phyloP scores from a whole-genome alignment of 2,329 filamentous ascomycete genomes.

The Colletotrichum orbiculare region DNA sequence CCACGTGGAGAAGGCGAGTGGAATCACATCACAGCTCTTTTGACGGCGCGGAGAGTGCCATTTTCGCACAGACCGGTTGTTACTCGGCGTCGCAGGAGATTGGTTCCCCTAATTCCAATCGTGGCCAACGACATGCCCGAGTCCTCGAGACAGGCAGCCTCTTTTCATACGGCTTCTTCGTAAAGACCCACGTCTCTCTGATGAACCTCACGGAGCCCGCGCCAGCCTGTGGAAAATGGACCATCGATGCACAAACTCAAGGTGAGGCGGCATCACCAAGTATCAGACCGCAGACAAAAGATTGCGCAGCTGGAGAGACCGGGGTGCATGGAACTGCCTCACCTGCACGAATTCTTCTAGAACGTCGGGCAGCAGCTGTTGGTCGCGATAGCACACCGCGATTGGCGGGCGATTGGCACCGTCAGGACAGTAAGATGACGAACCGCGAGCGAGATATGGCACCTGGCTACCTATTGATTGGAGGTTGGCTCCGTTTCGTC shows the following conservation, averaged over 20 bases:
- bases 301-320: conserved; percentile 20
- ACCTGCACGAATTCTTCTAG: conserved; percentile 29
- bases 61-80: conserved; percentile 11
- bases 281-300: conserved; percentile 11
- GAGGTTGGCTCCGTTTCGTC: conserved; percentile 34
- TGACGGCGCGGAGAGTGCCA: conserved; percentile 13
- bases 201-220: conserved; percentile 6
- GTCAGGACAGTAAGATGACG: conserved; percentile 8
- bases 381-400: neutral
- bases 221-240: too few relatives aligned
- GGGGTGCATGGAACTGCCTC: conserved; percentile 18
- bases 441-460: conserved; percentile 21
- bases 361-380: conserved; percentile 9
- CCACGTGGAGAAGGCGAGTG: conserved; percentile 18
- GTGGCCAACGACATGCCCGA: neutral
- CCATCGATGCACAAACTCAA: too few relatives aligned
- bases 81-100: conserved; percentile 21
- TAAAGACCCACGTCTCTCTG: neutral
- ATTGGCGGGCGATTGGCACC: neutral
- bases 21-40: conserved; percentile 22
- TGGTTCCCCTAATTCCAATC: conserved; percentile 17
- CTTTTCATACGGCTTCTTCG: neutral
- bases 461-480: conserved; percentile 29
- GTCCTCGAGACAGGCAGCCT: neutral
- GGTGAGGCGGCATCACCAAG: too few relatives aligned